phyloP scores from a whole-genome alignment of 1,284 basidiomycete genomes.

The Cutaneotrichosporon cutaneum region DNA sequence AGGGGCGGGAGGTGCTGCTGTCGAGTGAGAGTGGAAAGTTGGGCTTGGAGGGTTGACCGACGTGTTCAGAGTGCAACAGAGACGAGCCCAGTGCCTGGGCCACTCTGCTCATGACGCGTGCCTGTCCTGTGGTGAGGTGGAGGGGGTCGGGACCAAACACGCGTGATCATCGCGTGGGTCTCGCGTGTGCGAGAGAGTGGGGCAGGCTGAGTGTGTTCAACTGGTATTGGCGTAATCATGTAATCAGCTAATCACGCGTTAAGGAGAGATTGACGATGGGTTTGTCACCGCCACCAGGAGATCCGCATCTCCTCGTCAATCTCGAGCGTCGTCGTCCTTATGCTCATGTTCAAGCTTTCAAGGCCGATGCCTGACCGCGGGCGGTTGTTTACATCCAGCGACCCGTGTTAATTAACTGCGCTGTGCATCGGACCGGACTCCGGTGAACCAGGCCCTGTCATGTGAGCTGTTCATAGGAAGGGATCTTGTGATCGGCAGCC shows the following conservation, averaged over 20 bases:
- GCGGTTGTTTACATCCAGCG: not conserved
- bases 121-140: not conserved
- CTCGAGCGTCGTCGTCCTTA: too few relatives aligned
- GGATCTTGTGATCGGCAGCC: not conserved
- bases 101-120: not conserved
- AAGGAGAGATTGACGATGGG: too few relatives aligned
- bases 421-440: not conserved
- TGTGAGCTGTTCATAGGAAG: not conserved
- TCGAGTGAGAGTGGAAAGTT: not conserved
- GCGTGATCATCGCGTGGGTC: not conserved
- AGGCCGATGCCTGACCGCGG: too few relatives aligned
- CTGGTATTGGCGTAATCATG: not conserved
- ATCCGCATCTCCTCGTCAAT: too few relatives aligned
- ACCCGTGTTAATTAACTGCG: not conserved
- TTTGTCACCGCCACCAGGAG: not conserved
- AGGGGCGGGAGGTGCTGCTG: not conserved
- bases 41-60: not conserved
- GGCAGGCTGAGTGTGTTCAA: not conserved
- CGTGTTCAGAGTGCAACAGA: not conserved
- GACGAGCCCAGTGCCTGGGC: not conserved
- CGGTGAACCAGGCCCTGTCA: not conserved
- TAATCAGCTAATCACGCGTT: too few relatives aligned
- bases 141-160: conserved; percentile 1
- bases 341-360: too few relatives aligned
- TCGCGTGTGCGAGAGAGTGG: not conserved